phyloP scores from a whole-genome alignment of 148 eudicot species.

The Fagopyrum tataricum region DNA sequence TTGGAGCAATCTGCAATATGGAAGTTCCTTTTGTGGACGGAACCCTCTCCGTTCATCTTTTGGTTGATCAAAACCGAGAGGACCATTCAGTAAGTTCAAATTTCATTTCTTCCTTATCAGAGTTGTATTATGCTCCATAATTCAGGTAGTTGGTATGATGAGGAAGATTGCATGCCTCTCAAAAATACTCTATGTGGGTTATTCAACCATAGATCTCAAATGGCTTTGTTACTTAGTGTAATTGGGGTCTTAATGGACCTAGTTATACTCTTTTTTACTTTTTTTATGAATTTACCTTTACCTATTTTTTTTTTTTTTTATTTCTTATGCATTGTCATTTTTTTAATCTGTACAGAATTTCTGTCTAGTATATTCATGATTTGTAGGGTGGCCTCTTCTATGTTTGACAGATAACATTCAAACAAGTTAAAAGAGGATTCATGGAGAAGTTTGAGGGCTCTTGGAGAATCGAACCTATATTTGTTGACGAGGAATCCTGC shows the following conservation, averaged over 20 bases:
- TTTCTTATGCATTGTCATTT: too few relatives aligned
- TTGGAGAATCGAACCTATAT: conserved; percentile 83
- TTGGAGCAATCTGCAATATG: conserved; percentile 93
- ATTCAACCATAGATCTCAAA: too few relatives aligned
- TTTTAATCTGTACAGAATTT: not conserved
- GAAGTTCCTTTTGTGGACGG: conserved; percentile 97
- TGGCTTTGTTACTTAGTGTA: too few relatives aligned
- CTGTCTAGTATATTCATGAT: not conserved
- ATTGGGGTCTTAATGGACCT: too few relatives aligned
- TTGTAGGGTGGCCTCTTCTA: not conserved
- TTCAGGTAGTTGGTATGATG: too few relatives aligned
- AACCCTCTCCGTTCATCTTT: conserved; percentile 76
- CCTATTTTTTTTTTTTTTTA: too few relatives aligned
- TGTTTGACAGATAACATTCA: conserved; percentile 69
- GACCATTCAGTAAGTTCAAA: conserved; percentile 55
- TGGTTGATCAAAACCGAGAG: conserved; percentile 89
- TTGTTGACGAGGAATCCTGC: conserved; percentile 67
- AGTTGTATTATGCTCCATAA: too few relatives aligned
- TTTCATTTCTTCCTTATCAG: not conserved
- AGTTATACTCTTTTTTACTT: too few relatives aligned
- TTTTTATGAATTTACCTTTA: too few relatives aligned
- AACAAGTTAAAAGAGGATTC: conserved; percentile 75
- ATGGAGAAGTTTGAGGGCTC: conserved; percentile 92
- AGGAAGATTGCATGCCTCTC: too few relatives aligned
- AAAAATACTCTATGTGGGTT: too few relatives aligned